These are phyloP conservation scores for Macrophomina phaseolina DNA, from an alignment of 2,329 filamentous ascomycete species.

Conservation along the genomic window DNA sequence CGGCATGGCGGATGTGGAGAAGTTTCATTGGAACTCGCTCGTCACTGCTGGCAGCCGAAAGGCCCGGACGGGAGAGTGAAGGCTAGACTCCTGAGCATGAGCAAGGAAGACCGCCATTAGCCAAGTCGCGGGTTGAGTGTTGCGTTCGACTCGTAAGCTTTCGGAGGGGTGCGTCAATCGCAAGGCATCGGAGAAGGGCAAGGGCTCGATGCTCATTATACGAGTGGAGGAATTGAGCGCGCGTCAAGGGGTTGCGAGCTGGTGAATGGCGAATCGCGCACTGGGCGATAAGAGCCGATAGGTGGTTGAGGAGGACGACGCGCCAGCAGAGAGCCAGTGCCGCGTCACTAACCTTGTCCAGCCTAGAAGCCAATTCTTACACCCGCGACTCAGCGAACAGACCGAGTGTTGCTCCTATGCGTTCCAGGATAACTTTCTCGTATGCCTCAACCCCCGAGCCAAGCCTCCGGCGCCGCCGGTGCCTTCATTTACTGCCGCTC, in stretches of 20 bases:
- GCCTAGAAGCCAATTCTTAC: background rate
- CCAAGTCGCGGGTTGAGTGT: background rate
- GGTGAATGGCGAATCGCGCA: background rate
- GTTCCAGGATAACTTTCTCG: background rate
- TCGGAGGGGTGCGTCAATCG: background rate
- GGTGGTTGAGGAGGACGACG: background rate
- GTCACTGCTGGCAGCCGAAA: background rate
- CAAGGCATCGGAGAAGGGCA: background rate
- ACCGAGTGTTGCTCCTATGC: background rate
- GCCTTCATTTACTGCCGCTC: background rate
- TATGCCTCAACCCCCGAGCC: conserved; percentile 1
- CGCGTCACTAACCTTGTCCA: conserved; percentile 1
- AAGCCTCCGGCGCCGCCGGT: background rate
- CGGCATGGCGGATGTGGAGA: background rate
- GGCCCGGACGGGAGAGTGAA: background rate
- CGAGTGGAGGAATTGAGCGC: background rate
- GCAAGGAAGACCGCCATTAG: conserved; percentile 1
- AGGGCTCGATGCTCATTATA: background rate
- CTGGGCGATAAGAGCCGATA: background rate
- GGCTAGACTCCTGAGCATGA: background rate
- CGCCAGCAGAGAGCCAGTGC: background rate
- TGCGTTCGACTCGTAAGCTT: background rate
- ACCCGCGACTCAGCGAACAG: background rate
- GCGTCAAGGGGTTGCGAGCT: conserved; percentile 3
- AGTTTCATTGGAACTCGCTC: no score